These are phyloP conservation scores for Cryptococcus deneoformans DNA, from an alignment of 1,284 basidiomycete genomes.

Conservation along the genomic window DNA sequence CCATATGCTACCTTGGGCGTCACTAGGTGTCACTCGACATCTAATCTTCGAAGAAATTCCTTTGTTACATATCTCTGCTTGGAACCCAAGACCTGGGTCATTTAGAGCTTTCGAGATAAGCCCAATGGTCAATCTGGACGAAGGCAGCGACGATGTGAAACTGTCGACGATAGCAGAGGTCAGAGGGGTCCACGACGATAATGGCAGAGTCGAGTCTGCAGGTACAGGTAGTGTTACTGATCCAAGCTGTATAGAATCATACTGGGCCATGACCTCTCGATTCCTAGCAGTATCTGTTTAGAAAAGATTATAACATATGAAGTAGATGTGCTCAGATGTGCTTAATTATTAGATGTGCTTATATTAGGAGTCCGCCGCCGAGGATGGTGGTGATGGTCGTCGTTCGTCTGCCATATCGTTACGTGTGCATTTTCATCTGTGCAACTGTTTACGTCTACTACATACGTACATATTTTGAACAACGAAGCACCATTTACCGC, in stretches of 20 bases:
- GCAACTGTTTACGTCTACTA: too few species aligned
- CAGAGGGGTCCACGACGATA: slow-evolving; percentile 5
- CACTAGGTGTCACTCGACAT: slow-evolving; percentile 11
- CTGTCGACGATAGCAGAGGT: slow-evolving; percentile 2
- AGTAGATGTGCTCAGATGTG: too few species aligned
- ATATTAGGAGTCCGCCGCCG: too few species aligned
- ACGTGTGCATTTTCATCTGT: too few species aligned
- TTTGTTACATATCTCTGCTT: slow-evolving; percentile 1
- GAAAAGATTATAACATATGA: too few species aligned
- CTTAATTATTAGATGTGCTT: too few species aligned
- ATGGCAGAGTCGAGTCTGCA: neutral
- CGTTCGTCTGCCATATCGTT: too few species aligned
- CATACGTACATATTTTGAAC: too few species aligned
- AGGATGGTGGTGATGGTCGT: too few species aligned
- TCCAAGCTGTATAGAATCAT: slow-evolving; percentile 11
- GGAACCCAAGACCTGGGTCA: slow-evolving; percentile 11
- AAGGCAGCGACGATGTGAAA: neutral
- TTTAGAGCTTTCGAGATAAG: slow-evolving; percentile 4
- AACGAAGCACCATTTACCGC: too few species aligned
- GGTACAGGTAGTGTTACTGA: neutral
- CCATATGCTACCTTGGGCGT: slow-evolving; percentile 12
- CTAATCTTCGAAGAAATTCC: slow-evolving; percentile 3
- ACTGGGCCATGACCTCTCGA: neutral
- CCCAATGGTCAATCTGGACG: neutral
- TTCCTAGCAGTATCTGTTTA: too few species aligned